Percentiles rank a stretch among this genome's conserved stretches.
These are phyloP conservation scores for Isabelozyma heimii DNA, from an alignment of 805 yeast genomes.

Conservation along the genomic window DNA sequence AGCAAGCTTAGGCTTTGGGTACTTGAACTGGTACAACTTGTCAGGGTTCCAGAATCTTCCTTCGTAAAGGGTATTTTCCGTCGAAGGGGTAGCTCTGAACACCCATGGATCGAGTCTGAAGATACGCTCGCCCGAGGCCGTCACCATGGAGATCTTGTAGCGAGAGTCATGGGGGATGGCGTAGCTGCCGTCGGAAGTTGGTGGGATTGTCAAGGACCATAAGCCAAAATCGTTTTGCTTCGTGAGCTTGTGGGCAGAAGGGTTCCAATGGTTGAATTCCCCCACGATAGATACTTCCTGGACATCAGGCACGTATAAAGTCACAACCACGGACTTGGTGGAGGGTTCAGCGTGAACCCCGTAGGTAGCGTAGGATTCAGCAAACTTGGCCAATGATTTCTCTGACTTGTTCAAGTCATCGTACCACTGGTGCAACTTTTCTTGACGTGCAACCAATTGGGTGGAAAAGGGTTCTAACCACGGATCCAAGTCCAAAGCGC, in stretches of 20 bases:
- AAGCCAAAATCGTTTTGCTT: slow-evolving; percentile 65
- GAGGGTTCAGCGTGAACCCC: slow-evolving; percentile 67
- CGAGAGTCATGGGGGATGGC: slow-evolving; percentile 81
- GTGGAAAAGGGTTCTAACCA: slow-evolving; percentile 77
- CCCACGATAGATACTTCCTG: slow-evolving; percentile 75
- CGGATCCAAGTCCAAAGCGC: slow-evolving; percentile 74
- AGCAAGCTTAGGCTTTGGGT: slow-evolving; percentile 55
- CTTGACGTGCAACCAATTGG: slow-evolving; percentile 68
- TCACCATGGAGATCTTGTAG: slow-evolving; percentile 65
- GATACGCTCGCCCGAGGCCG: slow-evolving; percentile 65
- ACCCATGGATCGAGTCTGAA: slow-evolving; percentile 92
- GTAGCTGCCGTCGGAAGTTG: slow-evolving; percentile 47
- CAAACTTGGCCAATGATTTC: slow-evolving; percentile 59
- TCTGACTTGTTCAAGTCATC: slow-evolving; percentile 52
- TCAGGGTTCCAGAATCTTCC: slow-evolving; percentile 92
- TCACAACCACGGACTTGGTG: slow-evolving; percentile 56
- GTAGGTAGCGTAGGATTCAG: slow-evolving; percentile 70
- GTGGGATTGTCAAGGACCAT: slow-evolving; percentile 61
- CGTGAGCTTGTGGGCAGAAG: slow-evolving; percentile 49
- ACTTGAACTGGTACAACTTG: slow-evolving; percentile 54
- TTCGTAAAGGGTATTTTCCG: slow-evolving; percentile 60
- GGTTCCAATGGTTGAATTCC: slow-evolving; percentile 86
- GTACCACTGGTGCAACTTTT: slow-evolving; percentile 64
- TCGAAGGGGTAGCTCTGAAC: slow-evolving; percentile 72
- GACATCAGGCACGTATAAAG: slow-evolving; percentile 94